Conservation (phyloP, 345 rosid genomes). For the Reutealis trisperma region DNA sequence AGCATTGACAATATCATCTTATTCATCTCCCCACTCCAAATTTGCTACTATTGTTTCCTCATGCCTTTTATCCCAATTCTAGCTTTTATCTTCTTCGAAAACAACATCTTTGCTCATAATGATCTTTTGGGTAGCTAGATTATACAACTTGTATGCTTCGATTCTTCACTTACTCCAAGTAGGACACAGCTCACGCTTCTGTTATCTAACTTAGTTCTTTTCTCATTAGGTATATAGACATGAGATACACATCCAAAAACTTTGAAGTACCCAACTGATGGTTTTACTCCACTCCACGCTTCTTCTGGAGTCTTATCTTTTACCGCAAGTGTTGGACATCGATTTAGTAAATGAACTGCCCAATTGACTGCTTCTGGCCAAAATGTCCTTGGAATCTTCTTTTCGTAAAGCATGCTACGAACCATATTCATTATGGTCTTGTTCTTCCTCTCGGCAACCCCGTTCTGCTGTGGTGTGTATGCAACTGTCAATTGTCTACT, state of each 20-base stretch:
- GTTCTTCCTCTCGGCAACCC: neutral
- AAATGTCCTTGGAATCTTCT: neutral
- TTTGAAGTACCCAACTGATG: too few relatives aligned
- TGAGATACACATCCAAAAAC: too few relatives aligned
- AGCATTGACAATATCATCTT: too few relatives aligned
- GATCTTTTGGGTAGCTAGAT: neutral
- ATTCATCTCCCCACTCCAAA: too few relatives aligned
- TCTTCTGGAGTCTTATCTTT: neutral
- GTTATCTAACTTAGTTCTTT: neutral
- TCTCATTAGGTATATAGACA: neutral
- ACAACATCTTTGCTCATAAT: neutral
- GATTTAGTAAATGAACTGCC: too few relatives aligned
- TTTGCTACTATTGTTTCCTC: neutral
- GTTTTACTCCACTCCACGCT: neutral
- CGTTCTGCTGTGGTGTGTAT: neutral
- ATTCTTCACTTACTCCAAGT: neutral
- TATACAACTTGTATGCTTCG: neutral
- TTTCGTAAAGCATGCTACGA: neutral
- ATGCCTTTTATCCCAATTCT: neutral
- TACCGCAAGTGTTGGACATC: too few relatives aligned
- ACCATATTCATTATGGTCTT: neutral
- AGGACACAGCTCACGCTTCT: neutral
- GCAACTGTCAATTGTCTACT: neutral
- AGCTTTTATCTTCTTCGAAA: neutral
- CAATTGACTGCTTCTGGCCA: neutral